A percentile compares a stretch with the other conserved stretches of the same genome.
phyloP scores from a whole-genome alignment of 164 flowering plant genomes.

The Magnolia sinica region DNA sequence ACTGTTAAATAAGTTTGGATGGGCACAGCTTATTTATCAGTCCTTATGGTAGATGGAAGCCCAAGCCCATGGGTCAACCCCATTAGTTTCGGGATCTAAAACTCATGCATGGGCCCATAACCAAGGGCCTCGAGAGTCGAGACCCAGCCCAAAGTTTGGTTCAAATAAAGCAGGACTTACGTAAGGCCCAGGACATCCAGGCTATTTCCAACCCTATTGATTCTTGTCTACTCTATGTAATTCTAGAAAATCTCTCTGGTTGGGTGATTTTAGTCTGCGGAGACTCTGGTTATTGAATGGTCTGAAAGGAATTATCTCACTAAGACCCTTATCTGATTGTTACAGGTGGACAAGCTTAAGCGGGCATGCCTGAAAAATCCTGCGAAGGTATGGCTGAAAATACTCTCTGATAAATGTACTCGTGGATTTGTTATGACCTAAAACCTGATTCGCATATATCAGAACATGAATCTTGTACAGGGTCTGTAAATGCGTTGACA shows the following conservation, averaged over 20 bases:
- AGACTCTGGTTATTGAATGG: neutral
- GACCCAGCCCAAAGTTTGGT: neutral
- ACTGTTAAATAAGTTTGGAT: no score
- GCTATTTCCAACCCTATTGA: neutral
- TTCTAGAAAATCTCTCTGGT: neutral
- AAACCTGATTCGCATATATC: neutral
- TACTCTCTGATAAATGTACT: neutral
- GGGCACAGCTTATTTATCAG: no score
- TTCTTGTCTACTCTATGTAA: neutral
- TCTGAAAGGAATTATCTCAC: neutral
- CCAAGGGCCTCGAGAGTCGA: neutral
- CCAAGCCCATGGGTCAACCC: neutral
- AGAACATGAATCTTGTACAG: neutral
- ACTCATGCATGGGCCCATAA: neutral
- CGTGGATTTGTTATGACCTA: neutral
- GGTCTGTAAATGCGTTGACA: neutral
- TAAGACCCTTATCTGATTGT: neutral
- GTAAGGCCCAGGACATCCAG: neutral
- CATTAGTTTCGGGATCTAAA: neutral
- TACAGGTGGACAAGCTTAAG: constrained; percentile 79
- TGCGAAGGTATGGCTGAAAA: constrained; percentile 53
- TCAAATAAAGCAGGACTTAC: neutral
- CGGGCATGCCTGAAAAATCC: constrained; percentile 87
- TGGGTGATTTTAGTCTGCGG: neutral
- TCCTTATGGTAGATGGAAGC: no score